These are phyloP conservation scores for Cryptococcus floricola DNA, from an alignment of 1,284 basidiomycete genomes.

Conservation along the genomic window DNA sequence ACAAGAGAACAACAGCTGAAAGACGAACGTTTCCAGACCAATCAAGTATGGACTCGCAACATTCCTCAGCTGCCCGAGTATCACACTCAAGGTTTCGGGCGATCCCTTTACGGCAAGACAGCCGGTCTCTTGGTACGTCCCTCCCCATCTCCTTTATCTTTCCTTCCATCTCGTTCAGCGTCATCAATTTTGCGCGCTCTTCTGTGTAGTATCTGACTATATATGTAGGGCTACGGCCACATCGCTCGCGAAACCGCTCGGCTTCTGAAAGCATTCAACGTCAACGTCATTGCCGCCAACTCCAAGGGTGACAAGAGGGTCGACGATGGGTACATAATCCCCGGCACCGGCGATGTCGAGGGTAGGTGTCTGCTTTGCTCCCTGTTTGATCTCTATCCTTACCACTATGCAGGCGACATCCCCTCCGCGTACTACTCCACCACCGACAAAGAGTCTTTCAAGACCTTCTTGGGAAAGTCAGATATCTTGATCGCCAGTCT, in stretches of 20 bases:
- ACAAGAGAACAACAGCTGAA: background rate
- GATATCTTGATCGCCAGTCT: slow-evolving; percentile 45
- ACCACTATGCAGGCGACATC: slow-evolving; percentile 25
- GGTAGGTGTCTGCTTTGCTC: slow-evolving; percentile 18
- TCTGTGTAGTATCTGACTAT: background rate
- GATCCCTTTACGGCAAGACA: slow-evolving; percentile 26
- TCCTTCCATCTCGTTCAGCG: no score
- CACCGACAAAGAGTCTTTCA: slow-evolving; percentile 31
- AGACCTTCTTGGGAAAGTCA: slow-evolving; percentile 31
- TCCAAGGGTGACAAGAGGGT: slow-evolving; percentile 30
- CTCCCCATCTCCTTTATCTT: background rate
- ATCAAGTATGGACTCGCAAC: slow-evolving; percentile 9
- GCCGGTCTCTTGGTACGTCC: slow-evolving; percentile 21
- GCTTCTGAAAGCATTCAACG: slow-evolving; percentile 39
- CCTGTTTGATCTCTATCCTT: background rate
- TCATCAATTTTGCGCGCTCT: background rate
- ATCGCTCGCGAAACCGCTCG: slow-evolving; percentile 45
- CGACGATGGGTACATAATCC: slow-evolving; percentile 46
- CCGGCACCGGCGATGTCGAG: slow-evolving; percentile 44
- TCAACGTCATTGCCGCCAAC: slow-evolving; percentile 46
- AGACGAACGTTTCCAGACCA: background rate
- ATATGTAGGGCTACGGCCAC: slow-evolving; percentile 30
- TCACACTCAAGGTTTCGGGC: slow-evolving; percentile 1
- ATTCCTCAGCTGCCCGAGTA: slow-evolving; percentile 7
- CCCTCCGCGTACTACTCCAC: slow-evolving; percentile 42